A percentile compares a stretch with the other conserved stretches of the same genome.
Conservation (phyloP, 2,329 filamentous ascomycete species). For the Alternaria incomplexa region DNA sequence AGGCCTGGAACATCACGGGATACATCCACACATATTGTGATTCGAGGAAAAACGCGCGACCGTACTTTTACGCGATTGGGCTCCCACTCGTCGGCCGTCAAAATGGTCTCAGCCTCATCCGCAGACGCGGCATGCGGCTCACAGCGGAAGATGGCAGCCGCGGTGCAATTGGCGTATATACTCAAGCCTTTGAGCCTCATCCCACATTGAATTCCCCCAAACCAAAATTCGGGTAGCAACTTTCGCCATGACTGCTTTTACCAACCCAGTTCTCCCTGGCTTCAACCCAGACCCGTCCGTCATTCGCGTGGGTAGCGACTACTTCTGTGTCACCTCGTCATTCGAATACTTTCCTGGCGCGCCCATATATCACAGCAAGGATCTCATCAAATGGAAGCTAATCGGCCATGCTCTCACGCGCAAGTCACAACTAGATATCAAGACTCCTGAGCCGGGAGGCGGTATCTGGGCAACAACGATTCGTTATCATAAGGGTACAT, state of each 20-base stretch:
- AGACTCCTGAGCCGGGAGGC: constrained; percentile 32
- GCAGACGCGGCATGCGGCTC: background rate
- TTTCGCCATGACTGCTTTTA: constrained; percentile 1
- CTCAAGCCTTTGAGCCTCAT: background rate
- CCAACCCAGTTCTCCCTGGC: constrained; percentile 34
- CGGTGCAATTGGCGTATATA: background rate
- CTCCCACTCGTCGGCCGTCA: background rate
- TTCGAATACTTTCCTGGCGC: constrained; percentile 61
- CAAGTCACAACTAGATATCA: constrained; percentile 45
- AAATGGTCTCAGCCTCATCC: background rate
- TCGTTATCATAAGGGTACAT: constrained; percentile 20
- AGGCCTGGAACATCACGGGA: background rate
- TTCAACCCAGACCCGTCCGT: constrained; percentile 60
- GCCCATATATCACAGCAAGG: constrained; percentile 58
- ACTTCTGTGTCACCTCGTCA: constrained; percentile 59
- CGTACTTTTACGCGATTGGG: background rate
- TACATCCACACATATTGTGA: background rate
- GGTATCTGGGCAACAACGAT: constrained; percentile 32
- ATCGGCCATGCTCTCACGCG: constrained; percentile 48
- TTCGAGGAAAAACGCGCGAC: constrained; percentile 6
- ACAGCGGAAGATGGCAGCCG: background rate
- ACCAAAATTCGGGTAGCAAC: background rate
- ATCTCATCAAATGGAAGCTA: constrained; percentile 59
- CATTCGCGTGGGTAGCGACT: constrained; percentile 48
- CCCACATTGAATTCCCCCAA: background rate